Evolutionary conservation across 108 stramenopile species (phyloP).

Genomic region (Pseudonitzschia multiseries): DNA sequence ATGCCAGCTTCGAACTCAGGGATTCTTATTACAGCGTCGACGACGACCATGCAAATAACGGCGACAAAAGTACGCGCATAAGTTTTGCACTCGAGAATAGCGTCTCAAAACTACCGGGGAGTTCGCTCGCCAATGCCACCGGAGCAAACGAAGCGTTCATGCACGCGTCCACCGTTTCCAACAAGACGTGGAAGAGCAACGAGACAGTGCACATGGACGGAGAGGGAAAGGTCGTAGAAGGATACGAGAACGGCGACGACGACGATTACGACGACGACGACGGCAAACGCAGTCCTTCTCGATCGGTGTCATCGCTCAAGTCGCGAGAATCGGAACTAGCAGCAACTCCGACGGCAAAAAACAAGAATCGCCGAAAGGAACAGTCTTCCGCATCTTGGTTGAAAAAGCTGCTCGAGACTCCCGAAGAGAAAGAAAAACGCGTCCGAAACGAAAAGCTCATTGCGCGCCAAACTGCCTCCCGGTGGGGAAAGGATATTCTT

Average conservation of each 20-base stretch:
- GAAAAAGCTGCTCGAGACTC: background rate
- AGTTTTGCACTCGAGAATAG: background rate
- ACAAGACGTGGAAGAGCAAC: background rate
- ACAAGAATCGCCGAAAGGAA: background rate
- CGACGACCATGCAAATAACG: no score
- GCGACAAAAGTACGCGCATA: no score
- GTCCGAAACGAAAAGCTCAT: background rate
- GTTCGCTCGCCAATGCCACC: background rate
- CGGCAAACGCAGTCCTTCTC: background rate
- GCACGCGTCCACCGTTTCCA: background rate
- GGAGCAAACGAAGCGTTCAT: background rate
- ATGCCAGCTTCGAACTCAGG: no score
- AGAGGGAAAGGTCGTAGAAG: background rate
- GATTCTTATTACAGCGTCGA: no score
- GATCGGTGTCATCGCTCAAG: no score
- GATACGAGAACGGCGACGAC: background rate
- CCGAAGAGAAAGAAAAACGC: background rate
- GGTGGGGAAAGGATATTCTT: conserved; percentile 1
- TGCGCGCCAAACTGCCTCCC: background rate
- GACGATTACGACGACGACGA: background rate
- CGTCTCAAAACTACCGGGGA: background rate
- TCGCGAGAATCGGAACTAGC: no score
- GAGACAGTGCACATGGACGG: background rate
- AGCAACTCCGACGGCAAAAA: background rate
- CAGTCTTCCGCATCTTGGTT: background rate